phyloP scores from a whole-genome alignment of 2,329 filamentous ascomycete species.

The Coniochaeta sp. region DNA sequence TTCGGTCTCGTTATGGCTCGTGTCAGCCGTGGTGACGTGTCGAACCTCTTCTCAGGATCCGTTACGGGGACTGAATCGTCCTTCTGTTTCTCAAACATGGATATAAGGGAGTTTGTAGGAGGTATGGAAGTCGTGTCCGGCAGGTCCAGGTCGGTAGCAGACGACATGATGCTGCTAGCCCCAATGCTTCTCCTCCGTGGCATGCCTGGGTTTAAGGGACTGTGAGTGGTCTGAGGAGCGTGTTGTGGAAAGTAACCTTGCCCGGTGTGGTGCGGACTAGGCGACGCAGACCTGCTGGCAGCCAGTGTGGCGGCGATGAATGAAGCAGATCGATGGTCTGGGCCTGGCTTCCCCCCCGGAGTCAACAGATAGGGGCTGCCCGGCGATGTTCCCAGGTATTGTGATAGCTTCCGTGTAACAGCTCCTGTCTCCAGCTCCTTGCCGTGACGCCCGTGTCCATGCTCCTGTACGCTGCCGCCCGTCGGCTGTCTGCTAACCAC shows the following conservation, averaged over 20 bases:
- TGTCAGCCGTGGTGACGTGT: slow-evolving; percentile 9
- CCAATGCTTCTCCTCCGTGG: slow-evolving; percentile 19
- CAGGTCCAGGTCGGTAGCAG: slow-evolving; percentile 23
- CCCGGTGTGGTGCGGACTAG: slow-evolving; percentile 28
- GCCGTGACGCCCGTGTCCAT: slow-evolving; percentile 9
- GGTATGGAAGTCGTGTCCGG: slow-evolving; percentile 53
- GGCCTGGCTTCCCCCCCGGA: slow-evolving; percentile 11
- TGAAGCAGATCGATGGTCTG: slow-evolving; percentile 41
- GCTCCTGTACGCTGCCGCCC: slow-evolving; percentile 20
- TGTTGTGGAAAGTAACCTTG: slow-evolving; percentile 9
- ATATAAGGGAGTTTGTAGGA: slow-evolving; percentile 58
- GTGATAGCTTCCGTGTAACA: slow-evolving; percentile 18
- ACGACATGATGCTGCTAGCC: slow-evolving; percentile 20
- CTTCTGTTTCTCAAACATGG: slow-evolving; percentile 54
- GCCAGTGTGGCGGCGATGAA: slow-evolving; percentile 56
- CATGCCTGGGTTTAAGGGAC: slow-evolving; percentile 13
- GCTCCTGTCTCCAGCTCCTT: slow-evolving; percentile 13
- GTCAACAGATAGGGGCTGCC: slow-evolving; percentile 7
- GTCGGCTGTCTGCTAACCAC: slow-evolving; percentile 30
- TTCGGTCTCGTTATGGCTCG: slow-evolving; percentile 10
- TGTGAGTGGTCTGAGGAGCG: slow-evolving; percentile 7
- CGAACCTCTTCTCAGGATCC: slow-evolving; percentile 27
- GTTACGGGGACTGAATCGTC: slow-evolving; percentile 5
- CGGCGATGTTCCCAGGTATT: slow-evolving; percentile 12
- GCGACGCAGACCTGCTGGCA: slow-evolving; percentile 51